Evolutionary conservation across 768 basidiomycete species (phyloP).

Genomic region (Russula sp.): DNA sequence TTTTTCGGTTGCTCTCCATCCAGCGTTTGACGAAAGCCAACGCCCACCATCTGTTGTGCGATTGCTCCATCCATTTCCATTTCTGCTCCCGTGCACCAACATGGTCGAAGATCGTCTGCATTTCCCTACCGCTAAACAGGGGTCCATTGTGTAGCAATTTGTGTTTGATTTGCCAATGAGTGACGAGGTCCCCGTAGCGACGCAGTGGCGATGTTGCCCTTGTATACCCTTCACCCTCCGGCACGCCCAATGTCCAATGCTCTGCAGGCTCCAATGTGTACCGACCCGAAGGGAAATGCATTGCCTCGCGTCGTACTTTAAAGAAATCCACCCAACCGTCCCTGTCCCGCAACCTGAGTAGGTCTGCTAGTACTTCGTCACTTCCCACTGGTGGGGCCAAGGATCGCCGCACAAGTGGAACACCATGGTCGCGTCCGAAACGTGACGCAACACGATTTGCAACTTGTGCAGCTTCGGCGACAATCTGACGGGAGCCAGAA

Average conservation of each 20-base stretch:
- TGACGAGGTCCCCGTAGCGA: slow-evolving; percentile 71
- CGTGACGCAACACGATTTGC: slow-evolving; percentile 70
- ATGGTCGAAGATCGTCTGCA: slow-evolving; percentile 38
- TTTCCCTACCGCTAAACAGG: slow-evolving; percentile 39
- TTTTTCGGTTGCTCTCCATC: slow-evolving; percentile 24
- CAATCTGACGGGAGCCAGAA: slow-evolving; percentile 44
- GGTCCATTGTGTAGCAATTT: slow-evolving; percentile 43
- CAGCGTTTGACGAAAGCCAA: slow-evolving; percentile 34
- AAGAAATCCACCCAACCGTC: slow-evolving; percentile 39
- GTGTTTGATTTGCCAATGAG: slow-evolving; percentile 92
- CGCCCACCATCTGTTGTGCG: slow-evolving; percentile 36
- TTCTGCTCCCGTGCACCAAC: slow-evolving; percentile 33
- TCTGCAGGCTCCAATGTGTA: slow-evolving; percentile 48
- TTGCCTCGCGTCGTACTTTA: slow-evolving; percentile 29
- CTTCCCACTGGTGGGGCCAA: slow-evolving; percentile 28
- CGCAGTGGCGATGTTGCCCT: slow-evolving; percentile 84
- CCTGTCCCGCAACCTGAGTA: slow-evolving; percentile 44
- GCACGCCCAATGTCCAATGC: slow-evolving; percentile 67
- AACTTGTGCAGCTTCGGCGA: slow-evolving; percentile 78
- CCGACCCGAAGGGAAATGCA: slow-evolving; percentile 32
- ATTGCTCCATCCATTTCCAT: slow-evolving; percentile 27
- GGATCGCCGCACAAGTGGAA: slow-evolving; percentile 60
- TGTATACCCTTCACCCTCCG: slow-evolving; percentile 69
- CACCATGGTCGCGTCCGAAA: slow-evolving; percentile 50
- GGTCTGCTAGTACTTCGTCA: slow-evolving; percentile 33